Conservation (phyloP, 2,329 filamentous ascomycete genomes). For the Phialophora chinensis region DNA sequence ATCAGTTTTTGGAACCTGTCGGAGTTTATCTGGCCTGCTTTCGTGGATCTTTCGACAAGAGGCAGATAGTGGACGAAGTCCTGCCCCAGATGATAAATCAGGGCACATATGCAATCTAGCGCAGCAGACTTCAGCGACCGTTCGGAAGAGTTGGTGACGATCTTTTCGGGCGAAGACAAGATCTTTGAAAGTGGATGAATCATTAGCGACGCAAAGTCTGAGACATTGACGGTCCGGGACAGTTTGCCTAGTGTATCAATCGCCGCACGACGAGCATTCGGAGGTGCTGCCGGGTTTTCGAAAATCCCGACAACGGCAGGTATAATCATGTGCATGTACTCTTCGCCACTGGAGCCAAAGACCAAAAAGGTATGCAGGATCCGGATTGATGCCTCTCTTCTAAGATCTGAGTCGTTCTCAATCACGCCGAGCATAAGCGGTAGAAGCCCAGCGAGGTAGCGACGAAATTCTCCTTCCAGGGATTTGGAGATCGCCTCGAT, state of each 20-base stretch:
- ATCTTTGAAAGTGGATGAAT: slow-evolving; percentile 91
- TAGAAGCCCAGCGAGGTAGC: slow-evolving; percentile 85
- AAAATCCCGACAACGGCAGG: slow-evolving; percentile 94
- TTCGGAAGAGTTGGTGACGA: slow-evolving; percentile 69
- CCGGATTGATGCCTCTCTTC: slow-evolving; percentile 82
- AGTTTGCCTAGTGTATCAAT: slow-evolving; percentile 96
- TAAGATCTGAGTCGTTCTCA: slow-evolving; percentile 78
- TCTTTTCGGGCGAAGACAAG: slow-evolving; percentile 42
- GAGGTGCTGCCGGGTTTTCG: slow-evolving; percentile 82
- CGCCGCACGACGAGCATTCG: slow-evolving; percentile 79
- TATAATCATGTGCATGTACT: slow-evolving; percentile 99
- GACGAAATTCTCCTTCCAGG: slow-evolving; percentile 96
- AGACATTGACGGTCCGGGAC: slow-evolving; percentile 94
- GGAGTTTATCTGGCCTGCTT: slow-evolving; percentile 80
- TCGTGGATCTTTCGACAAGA: slow-evolving; percentile 86
- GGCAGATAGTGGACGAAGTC: slow-evolving; percentile 95
- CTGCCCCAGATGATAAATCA: slow-evolving; percentile 94
- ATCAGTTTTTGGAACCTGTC: slow-evolving; percentile 91
- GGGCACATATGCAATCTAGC: slow-evolving; percentile 88
- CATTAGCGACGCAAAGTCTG: slow-evolving; percentile 94
- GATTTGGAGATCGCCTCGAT: slow-evolving; percentile 94
- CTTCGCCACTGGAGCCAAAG: slow-evolving; percentile 92
- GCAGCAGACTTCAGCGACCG: slow-evolving; percentile 77
- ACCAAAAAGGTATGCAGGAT: slow-evolving; percentile 95
- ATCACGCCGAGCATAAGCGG: slow-evolving; percentile 94